Evolutionary conservation across 2,329 filamentous ascomycete species (phyloP).

Genomic region (Diaporthe amygdali): DNA sequence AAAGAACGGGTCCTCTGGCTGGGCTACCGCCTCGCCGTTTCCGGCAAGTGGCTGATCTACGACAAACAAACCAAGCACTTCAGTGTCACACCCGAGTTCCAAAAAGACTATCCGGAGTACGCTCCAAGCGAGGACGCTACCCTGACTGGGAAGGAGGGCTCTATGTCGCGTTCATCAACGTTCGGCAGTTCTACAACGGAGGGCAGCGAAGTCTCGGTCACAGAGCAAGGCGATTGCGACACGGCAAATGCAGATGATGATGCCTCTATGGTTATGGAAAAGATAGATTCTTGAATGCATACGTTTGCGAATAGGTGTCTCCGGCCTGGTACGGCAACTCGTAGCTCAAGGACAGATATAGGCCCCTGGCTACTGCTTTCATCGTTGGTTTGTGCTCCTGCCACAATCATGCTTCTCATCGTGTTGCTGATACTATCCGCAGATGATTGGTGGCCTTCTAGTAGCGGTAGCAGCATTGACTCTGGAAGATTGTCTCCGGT

Average conservation of each 20-base stretch:
- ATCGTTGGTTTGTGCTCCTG: background rate
- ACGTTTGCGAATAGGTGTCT: background rate
- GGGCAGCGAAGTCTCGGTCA: background rate
- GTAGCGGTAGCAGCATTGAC: background rate
- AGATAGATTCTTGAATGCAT: background rate
- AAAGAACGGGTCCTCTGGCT: constrained; percentile 65
- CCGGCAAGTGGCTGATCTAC: constrained; percentile 52
- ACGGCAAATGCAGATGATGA: background rate
- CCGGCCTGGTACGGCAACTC: background rate
- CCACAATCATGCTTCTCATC: accelerated
- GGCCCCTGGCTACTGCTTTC: background rate
- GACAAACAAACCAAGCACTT: constrained; percentile 45
- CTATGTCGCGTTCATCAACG: constrained; percentile 8
- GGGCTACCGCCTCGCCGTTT: constrained; percentile 51
- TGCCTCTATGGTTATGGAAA: background rate
- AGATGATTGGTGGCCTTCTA: background rate
- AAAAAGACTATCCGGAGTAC: constrained; percentile 29
- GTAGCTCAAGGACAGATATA: background rate
- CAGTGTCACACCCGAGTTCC: constrained; percentile 41
- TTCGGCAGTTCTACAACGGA: constrained; percentile 10
- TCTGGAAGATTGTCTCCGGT: background rate
- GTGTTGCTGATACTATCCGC: background rate
- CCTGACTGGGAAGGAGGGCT: background rate
- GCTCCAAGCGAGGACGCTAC: background rate
- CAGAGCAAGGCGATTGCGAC: background rate